phyloP scores from a whole-genome alignment of 176 grass and related monocot genomes.

The Miscanthus lutarioriparius region DNA sequence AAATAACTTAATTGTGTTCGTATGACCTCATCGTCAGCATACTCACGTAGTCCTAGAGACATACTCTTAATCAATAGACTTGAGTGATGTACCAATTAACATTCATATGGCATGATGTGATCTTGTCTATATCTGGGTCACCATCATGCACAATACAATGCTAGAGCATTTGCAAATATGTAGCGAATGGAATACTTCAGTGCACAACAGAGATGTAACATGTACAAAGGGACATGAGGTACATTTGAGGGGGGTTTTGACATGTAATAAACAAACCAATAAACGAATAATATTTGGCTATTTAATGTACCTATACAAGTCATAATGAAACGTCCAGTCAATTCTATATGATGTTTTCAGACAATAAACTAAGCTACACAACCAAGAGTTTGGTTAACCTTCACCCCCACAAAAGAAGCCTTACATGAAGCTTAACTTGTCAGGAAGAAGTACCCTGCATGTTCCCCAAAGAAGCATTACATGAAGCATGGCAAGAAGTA shows the following conservation, averaged over 20 bases:
- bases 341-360: not conserved
- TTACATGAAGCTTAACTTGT: too few species aligned
- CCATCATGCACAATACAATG: not conserved
- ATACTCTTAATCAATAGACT: not conserved
- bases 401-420: too few species aligned
- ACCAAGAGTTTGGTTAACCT: too few species aligned
- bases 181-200: not conserved
- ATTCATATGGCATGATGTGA: not conserved
- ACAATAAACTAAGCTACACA: not conserved
- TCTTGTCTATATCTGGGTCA: not conserved
- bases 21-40: too few species aligned
- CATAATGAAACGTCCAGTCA: not conserved
- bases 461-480: too few species aligned
- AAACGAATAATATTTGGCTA: not conserved
- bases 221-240: not conserved
- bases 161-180: not conserved
- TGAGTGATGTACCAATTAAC: not conserved
- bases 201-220: not conserved
- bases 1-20: too few species aligned
- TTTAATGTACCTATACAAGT: not conserved
- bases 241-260: not conserved
- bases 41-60: not conserved
- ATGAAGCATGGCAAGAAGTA: too few species aligned
- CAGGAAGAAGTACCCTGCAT: too few species aligned
- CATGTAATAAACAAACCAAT: not conserved